Percentiles rank a stretch among this genome's conserved stretches.
These are phyloP conservation scores for Cercospora sp. DNA, from an alignment of 2,329 filamentous ascomycete genomes.

Conservation along the genomic window DNA sequence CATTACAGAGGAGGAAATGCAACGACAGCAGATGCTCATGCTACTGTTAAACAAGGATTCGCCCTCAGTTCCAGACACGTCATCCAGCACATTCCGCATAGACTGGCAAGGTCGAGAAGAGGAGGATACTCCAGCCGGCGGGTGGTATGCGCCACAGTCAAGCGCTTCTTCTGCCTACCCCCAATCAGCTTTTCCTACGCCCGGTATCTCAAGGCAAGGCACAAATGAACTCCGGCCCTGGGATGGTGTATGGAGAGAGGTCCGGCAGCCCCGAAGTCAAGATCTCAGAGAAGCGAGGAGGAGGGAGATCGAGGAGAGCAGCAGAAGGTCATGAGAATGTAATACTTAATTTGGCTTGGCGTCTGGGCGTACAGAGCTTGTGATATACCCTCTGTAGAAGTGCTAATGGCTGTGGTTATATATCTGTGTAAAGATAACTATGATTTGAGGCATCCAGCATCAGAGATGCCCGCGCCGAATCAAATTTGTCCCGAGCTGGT, in stretches of 20 bases:
- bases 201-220: conserved; percentile 24
- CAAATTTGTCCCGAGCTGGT: conserved; percentile 32
- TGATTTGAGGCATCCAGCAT: neutral
- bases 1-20: conserved; percentile 52
- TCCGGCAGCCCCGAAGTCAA: conserved; percentile 21
- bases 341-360: neutral
- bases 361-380: conserved; percentile 9
- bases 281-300: conserved; percentile 25
- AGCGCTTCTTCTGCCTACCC: conserved; percentile 20
- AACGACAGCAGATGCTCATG: conserved; percentile 54
- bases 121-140: conserved; percentile 30
- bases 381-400: conserved; percentile 19
- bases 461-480: neutral
- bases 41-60: conserved; percentile 42
- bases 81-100: conserved; percentile 47
- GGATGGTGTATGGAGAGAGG: conserved; percentile 38
- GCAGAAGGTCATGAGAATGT: conserved; percentile 1
- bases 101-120: conserved; percentile 38
- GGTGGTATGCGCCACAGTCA: conserved; percentile 34
- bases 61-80: conserved; percentile 38
- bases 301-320: conserved; percentile 24
- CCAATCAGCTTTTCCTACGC: conserved; percentile 25
- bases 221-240: conserved; percentile 33
- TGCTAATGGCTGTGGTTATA: conserved; percentile 1
- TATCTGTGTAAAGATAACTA: neutral